Conservation (phyloP, 1,284 basidiomycete species). For the Irpex sp. region DNA sequence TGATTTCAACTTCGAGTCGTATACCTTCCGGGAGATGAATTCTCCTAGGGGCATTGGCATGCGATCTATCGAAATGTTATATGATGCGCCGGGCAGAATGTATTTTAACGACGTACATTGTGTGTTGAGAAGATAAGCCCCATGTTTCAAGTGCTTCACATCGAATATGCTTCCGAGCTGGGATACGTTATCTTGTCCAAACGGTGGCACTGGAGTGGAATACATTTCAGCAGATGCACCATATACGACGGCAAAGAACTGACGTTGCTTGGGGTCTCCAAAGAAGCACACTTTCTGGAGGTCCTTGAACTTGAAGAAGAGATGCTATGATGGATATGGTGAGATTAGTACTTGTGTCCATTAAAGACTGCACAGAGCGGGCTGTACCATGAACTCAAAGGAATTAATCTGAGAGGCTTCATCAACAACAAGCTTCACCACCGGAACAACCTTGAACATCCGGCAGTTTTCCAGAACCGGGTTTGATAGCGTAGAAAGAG, state of each 20-base stretch:
- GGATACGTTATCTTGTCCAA: conserved; percentile 34
- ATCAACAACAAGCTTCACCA: conserved; percentile 38
- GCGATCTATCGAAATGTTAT: conserved; percentile 31
- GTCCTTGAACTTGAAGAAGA: conserved; percentile 29
- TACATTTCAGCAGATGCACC: not conserved
- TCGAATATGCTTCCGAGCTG: conserved; percentile 43
- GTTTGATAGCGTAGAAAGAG: conserved; percentile 40
- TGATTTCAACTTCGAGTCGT: conserved; percentile 32
- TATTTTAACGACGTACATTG: conserved; percentile 32
- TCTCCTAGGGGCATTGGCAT: conserved; percentile 42
- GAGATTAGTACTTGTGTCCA: conserved; percentile 1
- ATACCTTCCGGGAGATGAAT: conserved; percentile 43
- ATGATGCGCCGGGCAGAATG: not conserved
- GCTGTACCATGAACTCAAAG: conserved; percentile 36
- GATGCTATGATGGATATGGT: conserved; percentile 19
- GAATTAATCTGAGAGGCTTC: conserved; percentile 45
- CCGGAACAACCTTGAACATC: conserved; percentile 30
- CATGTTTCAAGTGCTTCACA: conserved; percentile 31
- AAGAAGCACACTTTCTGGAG: conserved; percentile 38
- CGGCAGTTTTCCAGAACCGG: conserved; percentile 27
- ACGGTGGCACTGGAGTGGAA: conserved; percentile 38
- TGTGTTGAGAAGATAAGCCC: conserved; percentile 35
- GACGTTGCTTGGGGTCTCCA: conserved; percentile 44
- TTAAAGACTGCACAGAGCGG: conserved; percentile 9
- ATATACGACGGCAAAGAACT: conserved; percentile 6